A percentile compares a stretch with the other conserved stretches of the same genome.
These are phyloP conservation scores for Allium fistulosum DNA, from an alignment of 106 monocot genomes.

Conservation along the genomic window DNA sequence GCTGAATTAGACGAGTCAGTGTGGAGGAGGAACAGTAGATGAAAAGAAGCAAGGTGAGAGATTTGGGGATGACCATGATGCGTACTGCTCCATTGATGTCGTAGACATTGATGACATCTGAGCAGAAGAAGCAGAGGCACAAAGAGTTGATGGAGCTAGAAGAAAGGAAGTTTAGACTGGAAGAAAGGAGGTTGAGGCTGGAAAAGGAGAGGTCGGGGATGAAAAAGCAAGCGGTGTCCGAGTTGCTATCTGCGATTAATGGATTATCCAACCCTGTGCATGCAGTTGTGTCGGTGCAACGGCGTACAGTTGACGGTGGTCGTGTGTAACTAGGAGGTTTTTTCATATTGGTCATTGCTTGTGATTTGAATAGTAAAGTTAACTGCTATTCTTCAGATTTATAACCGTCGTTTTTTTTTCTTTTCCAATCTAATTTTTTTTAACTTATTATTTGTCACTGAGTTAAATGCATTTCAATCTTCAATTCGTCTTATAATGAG, in stretches of 20 bases:
- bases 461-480: too few species aligned
- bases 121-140: constrained; percentile 79
- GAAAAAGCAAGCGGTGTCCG: constrained; percentile 47
- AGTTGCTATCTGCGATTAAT: constrained; percentile 62
- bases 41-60: constrained; percentile 21
- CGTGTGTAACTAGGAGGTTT: too few species aligned
- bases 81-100: constrained; percentile 59
- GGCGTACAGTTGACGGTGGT: constrained; percentile 5
- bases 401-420: too few species aligned
- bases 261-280: constrained; percentile 68
- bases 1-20: constrained; percentile 29
- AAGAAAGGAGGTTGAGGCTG: too few species aligned
- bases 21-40: constrained; percentile 21
- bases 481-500: too few species aligned
- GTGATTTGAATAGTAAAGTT: too few species aligned
- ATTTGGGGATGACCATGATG: constrained; percentile 53
- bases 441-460: too few species aligned
- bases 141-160: constrained; percentile 65
- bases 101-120: constrained; percentile 54
- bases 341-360: too few species aligned
- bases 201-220: too few species aligned
- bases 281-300: constrained; percentile 51
- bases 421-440: too few species aligned
- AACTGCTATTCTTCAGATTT: too few species aligned
- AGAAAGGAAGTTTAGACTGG: constrained; percentile 62